Evolutionary conservation across 371 early-diverging fungal genomes (phyloP).

Genomic region (Haplosporangium sp.): DNA sequence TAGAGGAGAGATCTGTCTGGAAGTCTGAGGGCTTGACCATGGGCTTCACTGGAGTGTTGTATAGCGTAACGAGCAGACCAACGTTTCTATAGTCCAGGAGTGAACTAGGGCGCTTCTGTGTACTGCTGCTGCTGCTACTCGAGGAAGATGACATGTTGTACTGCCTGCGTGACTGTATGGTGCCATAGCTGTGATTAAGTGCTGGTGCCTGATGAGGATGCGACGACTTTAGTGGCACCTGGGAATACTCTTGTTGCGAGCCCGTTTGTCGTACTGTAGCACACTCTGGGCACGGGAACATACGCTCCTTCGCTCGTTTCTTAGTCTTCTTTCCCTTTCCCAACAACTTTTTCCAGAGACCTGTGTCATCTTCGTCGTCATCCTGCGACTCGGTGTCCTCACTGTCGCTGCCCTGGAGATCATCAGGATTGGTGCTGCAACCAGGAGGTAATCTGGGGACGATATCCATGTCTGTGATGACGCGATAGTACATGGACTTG

Average conservation of each 20-base stretch:
- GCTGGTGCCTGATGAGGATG: too few relatives aligned
- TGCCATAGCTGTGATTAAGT: too few relatives aligned
- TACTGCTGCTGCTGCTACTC: neutral
- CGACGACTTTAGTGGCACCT: neutral
- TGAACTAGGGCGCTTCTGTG: slow-evolving; percentile 18
- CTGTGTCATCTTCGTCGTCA: too few relatives aligned
- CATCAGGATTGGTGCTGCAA: slow-evolving; percentile 31
- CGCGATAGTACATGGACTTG: slow-evolving; percentile 35
- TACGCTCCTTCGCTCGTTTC: neutral
- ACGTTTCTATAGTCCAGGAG: slow-evolving; percentile 43
- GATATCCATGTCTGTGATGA: slow-evolving; percentile 42
- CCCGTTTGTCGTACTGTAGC: neutral
- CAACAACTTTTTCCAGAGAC: too few relatives aligned
- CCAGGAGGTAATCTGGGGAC: slow-evolving; percentile 40
- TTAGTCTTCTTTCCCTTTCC: neutral
- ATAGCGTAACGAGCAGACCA: slow-evolving; percentile 35
- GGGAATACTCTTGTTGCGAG: neutral
- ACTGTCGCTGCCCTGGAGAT: neutral
- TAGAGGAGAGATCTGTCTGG: slow-evolving; percentile 26
- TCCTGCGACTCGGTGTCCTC: too few relatives aligned
- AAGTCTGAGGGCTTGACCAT: slow-evolving; percentile 31
- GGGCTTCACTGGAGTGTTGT: slow-evolving; percentile 16
- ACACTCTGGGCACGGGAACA: slow-evolving; percentile 28
- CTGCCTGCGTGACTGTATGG: too few relatives aligned
- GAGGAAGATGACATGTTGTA: too few relatives aligned